Evolutionary conservation across 1,284 basidiomycete genomes (phyloP), one percentile per base, ranked within the genome.

Genomic region (Ustilago crameri): DNA sequence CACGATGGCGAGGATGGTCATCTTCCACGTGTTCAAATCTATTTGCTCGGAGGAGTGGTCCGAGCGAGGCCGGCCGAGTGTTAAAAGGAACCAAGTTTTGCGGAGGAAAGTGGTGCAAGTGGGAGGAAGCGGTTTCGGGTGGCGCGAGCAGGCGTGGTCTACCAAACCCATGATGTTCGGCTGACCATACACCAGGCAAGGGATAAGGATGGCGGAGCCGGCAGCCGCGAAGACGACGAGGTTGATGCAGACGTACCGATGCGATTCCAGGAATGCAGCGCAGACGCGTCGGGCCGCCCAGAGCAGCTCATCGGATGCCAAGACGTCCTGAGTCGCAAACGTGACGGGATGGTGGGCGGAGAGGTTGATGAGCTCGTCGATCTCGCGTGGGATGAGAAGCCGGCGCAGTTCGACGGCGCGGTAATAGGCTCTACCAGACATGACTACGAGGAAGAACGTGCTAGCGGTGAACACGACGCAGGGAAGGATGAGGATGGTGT

Each of bases 261-360:
- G 47, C 1, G 24, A 14, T 23, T 57, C 41, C 3, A 50, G 43
- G 18, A 44, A 50, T 0, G n/a, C 41, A 8, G 55, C 55, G 1
- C 41, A 30, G 7, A 50, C 41, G 2, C 5, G 15, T 17, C 55
- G 48, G 0, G 32, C 47, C 2, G 41, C 24, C 40, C 20, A 37
- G 18, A 57, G 27, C 40, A 57, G 55, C 30, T 58, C 51, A 43
- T 65, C 62, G 2, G 62, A 54, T 2, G 63, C 57, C 5, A 56
- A n/a, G 9, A 5, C 10, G 18, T 55, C 41, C 17, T 32, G 24
- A n/a, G 40, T 37, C 2, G 24, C 5, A 18, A 58, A 32, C n/a
- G 7, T 43, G 45, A 41, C 18, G 3, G 26, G 14, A 17, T 9
- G 9, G 14, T 38, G 23, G 7, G 32, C 46, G 9, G 23, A n/a